Base-by-base conservation (phyloP, 192 early-diverging fungal species). In the Chytriomyces hyalinus region DNA sequence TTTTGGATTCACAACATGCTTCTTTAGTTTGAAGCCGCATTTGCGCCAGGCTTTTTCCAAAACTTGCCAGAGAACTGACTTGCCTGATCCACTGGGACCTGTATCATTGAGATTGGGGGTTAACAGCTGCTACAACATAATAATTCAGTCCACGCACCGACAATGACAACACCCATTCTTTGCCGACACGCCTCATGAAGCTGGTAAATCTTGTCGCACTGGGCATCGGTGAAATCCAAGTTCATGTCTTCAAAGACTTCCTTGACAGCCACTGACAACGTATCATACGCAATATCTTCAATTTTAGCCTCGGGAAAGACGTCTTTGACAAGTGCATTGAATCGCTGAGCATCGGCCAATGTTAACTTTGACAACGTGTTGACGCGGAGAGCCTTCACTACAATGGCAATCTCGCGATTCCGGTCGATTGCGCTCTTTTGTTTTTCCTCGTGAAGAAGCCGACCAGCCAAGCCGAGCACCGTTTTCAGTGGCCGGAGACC, bases 111-210 rank as follows among this genome's bases (percentile, higher is more conserved):
- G 36, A 36, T 1, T 36, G 36, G 4, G 36, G 0, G 36, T 36
- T 36, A 36, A 36, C 36, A 36, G 36, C 36, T 36, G 36, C 36
- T 36, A 36, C 36, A 36, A 36, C 36, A 36, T 36, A 36, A 36
- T 2, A 36, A 36, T 36, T 36, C 36, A 36, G 36, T 36, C 36
- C 0, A 36, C 61, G 10, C 46, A 74, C 72, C 88, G 13, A 90
- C 88, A n/a, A 90, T 62, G 6, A 90, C 88, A 26, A 90, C 87
- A 11, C 88, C 88, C 88, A 89, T 90, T 66, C 85, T 68, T 74
- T 90, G 87, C 9, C 75, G 65, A 50, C 83, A 87, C 3, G 88
- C 88, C 76, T 90, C 85, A 60, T 89, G 87, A 11, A 90, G 78
- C 65, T 90, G 88, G 61, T 72, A 87, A 13, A 87, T 73, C 60